A percentile compares a stretch with the other conserved stretches of the same genome.
Conservation (phyloP, 2,329 filamentous ascomycete genomes). For the Neofusicoccum kwambonambiense region DNA sequence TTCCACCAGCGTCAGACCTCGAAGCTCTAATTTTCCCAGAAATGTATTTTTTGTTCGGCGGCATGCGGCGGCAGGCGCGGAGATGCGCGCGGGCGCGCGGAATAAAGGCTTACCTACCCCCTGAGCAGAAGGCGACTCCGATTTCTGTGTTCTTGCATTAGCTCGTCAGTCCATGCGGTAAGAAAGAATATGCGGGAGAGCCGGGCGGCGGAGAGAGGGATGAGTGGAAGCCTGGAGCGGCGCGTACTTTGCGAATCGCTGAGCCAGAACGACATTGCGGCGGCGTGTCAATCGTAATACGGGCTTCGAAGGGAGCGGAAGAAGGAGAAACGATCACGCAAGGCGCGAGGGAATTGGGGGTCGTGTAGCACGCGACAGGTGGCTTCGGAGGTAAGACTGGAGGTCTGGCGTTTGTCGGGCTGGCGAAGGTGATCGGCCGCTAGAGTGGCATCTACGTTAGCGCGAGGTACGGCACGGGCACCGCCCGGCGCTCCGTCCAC, state of each 20-base stretch:
- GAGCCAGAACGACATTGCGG: slow-evolving; percentile 84
- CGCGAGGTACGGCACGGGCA: slow-evolving; percentile 6
- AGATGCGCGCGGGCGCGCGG: neutral
- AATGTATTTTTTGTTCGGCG: slow-evolving; percentile 14
- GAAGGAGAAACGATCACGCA: neutral
- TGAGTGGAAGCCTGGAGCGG: neutral
- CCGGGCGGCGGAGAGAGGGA: neutral
- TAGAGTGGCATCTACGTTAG: slow-evolving; percentile 7
- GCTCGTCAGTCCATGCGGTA: neutral
- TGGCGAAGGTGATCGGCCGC: slow-evolving; percentile 3
- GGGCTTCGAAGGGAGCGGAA: neutral
- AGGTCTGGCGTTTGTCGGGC: slow-evolving; percentile 4
- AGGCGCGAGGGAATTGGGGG: neutral
- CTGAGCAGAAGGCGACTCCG: slow-evolving; percentile 95
- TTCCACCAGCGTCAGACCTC: slow-evolving; percentile 22
- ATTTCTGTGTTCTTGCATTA: slow-evolving; percentile 63
- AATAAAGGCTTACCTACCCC: slow-evolving; percentile 64
- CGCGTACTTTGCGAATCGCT: slow-evolving; percentile 84
- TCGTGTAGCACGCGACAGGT: neutral
- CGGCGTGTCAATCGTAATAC: neutral
- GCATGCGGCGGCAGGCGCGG: neutral
- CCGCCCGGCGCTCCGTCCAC: neutral
- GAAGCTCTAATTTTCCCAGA: slow-evolving; percentile 17
- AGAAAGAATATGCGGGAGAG: neutral
- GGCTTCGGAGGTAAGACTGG: neutral